Conservation (phyloP, 2,329 filamentous ascomycete genomes). For the Aspergillus thermomutatus region DNA sequence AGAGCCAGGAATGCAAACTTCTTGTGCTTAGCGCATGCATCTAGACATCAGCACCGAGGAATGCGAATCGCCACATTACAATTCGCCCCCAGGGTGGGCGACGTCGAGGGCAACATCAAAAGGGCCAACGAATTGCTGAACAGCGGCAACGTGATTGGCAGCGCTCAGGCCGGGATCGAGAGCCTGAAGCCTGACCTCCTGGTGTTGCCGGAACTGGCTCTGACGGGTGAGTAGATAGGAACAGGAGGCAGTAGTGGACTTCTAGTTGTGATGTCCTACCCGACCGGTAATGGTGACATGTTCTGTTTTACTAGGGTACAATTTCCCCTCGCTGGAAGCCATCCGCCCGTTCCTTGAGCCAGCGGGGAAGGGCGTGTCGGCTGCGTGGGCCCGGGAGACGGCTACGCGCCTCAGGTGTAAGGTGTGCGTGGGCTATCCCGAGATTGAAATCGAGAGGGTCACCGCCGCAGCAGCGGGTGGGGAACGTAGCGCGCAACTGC, state of each 20-base stretch:
- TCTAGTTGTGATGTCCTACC: background rate
- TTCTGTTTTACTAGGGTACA: constrained; percentile 51
- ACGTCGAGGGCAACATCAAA: constrained; percentile 44
- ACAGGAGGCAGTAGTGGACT: background rate
- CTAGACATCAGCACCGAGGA: constrained; percentile 7
- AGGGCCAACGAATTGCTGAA: constrained; percentile 43
- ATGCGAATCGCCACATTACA: constrained; percentile 50
- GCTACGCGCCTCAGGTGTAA: constrained; percentile 55
- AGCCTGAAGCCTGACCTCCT: constrained; percentile 50
- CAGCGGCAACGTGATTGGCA: constrained; percentile 23
- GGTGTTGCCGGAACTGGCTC: constrained; percentile 61
- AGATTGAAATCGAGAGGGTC: constrained; percentile 33
- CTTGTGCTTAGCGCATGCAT: background rate
- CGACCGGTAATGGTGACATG: background rate
- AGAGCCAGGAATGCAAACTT: background rate
- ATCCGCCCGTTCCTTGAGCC: constrained; percentile 59
- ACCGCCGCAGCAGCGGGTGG: constrained; percentile 1
- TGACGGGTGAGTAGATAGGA: constrained; percentile 47
- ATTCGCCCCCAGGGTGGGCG: constrained; percentile 42
- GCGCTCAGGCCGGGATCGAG: constrained; percentile 10
- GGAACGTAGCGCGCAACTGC: background rate
- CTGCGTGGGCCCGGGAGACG: constrained; percentile 56
- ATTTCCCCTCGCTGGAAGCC: constrained; percentile 56
- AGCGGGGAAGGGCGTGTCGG: constrained; percentile 53
- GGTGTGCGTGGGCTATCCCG: constrained; percentile 64